phyloP scores from a whole-genome alignment of 176 grass and related monocot genomes.

The Tillandsia fasciculata region DNA sequence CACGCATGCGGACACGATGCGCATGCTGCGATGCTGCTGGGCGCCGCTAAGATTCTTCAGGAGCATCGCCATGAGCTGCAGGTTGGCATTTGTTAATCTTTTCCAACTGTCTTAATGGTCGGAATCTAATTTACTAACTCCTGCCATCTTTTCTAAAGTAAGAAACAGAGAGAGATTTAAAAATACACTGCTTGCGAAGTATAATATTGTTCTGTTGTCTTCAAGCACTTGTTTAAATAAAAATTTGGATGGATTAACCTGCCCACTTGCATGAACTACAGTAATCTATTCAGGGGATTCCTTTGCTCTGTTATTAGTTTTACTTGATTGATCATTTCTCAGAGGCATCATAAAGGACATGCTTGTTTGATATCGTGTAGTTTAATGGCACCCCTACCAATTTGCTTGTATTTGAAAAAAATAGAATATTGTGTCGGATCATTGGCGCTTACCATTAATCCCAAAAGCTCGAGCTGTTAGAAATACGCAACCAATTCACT shows the following conservation, averaged over 20 bases:
- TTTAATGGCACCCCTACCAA: no score
- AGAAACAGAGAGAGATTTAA: not conserved
- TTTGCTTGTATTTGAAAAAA: no score
- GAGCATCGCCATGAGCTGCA: constrained; percentile 61
- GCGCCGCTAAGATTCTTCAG: constrained; percentile 94
- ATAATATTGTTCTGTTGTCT: not conserved
- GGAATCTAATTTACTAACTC: not conserved
- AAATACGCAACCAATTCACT: no score
- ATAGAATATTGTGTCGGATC: no score
- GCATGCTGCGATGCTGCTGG: constrained; percentile 76
- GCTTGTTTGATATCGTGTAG: no score
- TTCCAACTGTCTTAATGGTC: not conserved
- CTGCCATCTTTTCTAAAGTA: not conserved
- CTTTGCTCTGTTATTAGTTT: not conserved
- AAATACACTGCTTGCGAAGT: not conserved
- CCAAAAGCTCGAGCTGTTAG: no score
- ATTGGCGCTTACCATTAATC: no score
- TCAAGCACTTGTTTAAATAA: not conserved
- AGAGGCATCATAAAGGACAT: no score
- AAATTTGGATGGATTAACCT: not conserved
- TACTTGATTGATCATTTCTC: not conserved
- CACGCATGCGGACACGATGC: constrained; percentile 96
- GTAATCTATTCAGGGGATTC: not conserved
- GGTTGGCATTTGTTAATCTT: constrained; percentile 31
- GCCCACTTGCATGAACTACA: not conserved